Base-by-base conservation (phyloP, 108 stramenopile genomes). In the Pseudonitzschia multiseries region DNA sequence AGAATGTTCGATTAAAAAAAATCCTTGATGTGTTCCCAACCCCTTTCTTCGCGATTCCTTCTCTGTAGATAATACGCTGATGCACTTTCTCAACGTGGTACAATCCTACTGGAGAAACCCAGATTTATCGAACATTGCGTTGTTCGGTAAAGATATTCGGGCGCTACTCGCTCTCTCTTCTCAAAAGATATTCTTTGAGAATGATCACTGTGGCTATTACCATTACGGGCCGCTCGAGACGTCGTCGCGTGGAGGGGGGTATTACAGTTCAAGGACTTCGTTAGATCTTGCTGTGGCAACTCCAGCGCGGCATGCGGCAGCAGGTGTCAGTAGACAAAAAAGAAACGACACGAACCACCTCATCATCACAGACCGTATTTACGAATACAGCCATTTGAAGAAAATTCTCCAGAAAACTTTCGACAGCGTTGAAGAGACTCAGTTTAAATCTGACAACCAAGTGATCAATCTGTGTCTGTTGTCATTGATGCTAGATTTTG, bases 401-500 rank as follows among this genome's bases (percentile, higher is more conserved):
- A 52, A 24, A 12, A 77, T 77, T 44, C 46, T 77, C 42, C 14
- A 43, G 43, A 64, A 53, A 43, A 27, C 63, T 9, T 77, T 77
- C 26, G 51, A 59, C 18, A 28, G 76, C 1, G 66, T 27, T 15
- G 51, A 69, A 32, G 70, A 62, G 5, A 26, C 44, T 8, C 76
- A 70, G 21, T 52, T 77, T 64, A 77, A 77, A 60, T 52, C 76
- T 9, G 76, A 77, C 42, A 77, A 77, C 41, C 65, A 71, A 71
- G 76, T 77, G 17, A 64, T 77, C 40, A 77, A 71, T 53, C 41
- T 77, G 18, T 56, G 64, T 46, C 64, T 77, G 22, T 27, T 77
- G 26, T 77, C 76, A 21, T 63, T 77, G 13, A 77, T 77, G 76
- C 70, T 77, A 42, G 76, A 77, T 44, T 77, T 77, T 36, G 76